Percentiles rank a stretch among this genome's conserved stretches.
Conservation (phyloP, 75 land plant genomes). For the Sequoia sempervirens region DNA sequence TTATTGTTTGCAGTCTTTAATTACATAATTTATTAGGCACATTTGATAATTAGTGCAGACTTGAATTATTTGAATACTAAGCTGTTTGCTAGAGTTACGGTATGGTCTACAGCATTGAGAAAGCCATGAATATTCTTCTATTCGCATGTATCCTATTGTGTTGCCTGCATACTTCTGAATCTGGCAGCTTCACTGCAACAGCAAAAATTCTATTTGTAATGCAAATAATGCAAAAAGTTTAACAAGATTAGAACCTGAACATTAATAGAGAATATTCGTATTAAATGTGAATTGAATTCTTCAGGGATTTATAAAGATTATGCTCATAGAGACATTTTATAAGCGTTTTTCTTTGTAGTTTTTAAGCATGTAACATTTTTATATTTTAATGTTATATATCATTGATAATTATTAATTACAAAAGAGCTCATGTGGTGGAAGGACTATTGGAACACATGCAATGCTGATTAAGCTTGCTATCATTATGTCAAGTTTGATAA, state of each 20-base stretch:
- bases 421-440: background rate
- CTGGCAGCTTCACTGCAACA: background rate
- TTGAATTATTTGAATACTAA: background rate
- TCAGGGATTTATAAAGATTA: background rate
- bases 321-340: background rate
- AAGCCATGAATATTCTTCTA: background rate
- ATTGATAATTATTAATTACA: background rate
- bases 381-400: background rate
- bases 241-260: background rate
- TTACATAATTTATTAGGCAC: background rate
- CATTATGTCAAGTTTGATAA: background rate
- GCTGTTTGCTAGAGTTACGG: background rate
- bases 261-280: background rate
- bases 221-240: background rate
- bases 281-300: background rate
- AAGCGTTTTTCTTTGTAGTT: background rate
- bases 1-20: background rate
- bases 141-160: background rate
- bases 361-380: background rate
- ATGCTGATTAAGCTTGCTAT: background rate
- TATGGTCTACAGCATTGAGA: background rate
- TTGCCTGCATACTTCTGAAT: background rate
- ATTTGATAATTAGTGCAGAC: background rate
- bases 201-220: background rate
- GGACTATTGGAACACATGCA: background rate